Evolutionary conservation across 768 basidiomycete genomes (phyloP).

Genomic region (Tremella fuciformis): DNA sequence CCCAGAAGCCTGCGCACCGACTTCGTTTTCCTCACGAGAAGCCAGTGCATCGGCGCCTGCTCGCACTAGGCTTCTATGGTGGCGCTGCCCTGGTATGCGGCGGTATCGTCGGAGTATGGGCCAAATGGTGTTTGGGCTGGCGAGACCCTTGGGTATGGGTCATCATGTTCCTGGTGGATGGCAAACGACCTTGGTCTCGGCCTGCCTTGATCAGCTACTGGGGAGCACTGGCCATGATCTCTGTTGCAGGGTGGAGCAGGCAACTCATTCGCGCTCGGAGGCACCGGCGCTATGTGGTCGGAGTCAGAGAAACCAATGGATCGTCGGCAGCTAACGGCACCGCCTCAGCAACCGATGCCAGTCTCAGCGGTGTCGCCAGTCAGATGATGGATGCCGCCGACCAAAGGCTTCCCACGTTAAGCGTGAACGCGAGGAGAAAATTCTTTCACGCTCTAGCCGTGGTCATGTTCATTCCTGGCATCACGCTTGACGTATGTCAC

Average conservation of each 20-base stretch:
- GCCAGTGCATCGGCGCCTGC: constrained; percentile 70
- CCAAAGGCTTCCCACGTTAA: constrained; percentile 82
- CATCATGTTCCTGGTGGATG: constrained; percentile 72
- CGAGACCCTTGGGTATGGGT: constrained; percentile 87
- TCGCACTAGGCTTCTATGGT: constrained; percentile 79
- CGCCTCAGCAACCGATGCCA: constrained; percentile 8
- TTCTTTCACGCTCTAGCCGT: constrained; percentile 96
- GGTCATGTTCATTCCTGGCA: constrained; percentile 92
- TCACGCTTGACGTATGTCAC: constrained; percentile 78
- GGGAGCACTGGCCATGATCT: constrained; percentile 72
- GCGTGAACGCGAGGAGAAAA: constrained; percentile 87
- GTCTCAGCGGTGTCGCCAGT: constrained; percentile 37
- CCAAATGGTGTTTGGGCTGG: constrained; percentile 72
- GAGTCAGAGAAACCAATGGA: constrained; percentile 3
- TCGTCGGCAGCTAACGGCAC: neutral
- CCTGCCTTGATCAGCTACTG: constrained; percentile 78
- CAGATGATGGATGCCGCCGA: constrained; percentile 70
- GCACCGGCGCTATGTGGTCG: constrained; percentile 56
- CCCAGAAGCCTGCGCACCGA: constrained; percentile 74
- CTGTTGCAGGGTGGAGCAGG: constrained; percentile 91
- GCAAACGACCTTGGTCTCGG: constrained; percentile 72
- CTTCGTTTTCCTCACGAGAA: constrained; percentile 80
- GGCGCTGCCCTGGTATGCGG: constrained; percentile 74
- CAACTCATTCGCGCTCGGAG: constrained; percentile 76
- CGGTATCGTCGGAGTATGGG: constrained; percentile 85